Evolutionary conservation across 2,329 filamentous ascomycete species (phyloP), one percentile per base, ranked within the genome.

Genomic region (Onygenales sp.): DNA sequence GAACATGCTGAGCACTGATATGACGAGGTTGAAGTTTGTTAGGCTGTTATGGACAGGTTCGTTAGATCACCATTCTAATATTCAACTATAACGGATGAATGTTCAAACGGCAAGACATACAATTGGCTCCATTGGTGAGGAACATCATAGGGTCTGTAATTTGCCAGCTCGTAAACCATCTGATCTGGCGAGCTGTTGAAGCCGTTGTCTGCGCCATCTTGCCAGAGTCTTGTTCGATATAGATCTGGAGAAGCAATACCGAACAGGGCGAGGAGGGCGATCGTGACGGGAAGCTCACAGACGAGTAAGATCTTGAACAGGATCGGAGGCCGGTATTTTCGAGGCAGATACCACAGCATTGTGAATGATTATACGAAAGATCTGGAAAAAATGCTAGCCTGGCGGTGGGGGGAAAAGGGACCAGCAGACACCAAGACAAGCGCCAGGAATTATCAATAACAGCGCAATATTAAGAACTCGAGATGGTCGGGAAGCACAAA

Each of bases 171-270:
- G 60, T 84, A 84, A 1, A 84, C 57, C 1, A 77, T 69, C 49
- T 77, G 73, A 52, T 73, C 72, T 3, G 82, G 81, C 33, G 77
- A 73, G 59, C 80, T 83, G 64, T 84, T 85, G 70, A 81, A 84
- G 33, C 82, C 82, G 63, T 80, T 76, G 55, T 78, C 71, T 39
- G 75, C 77, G 48, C 82, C 82, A 63, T 83, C 79, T 60, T 79
- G 73, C 82, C 82, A 85, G 36, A 85, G 66, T 55, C 76, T 79
- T 4, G 77, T 81, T 42, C 79, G 76, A 63, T 84, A 85, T 49
- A 77, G 70, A 63, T 85, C 75, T 50, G 81, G 81, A 46, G 77
- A 74, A 49, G 82, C 81, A 59, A 85, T 81, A 42, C 81, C 82
- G 59, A 80, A 81, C 13, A 85, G 72, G 2, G 80, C 75, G 45